phyloP scores from a whole-genome alignment of 2,329 filamentous ascomycete species.

The Paecilomyces sp. region DNA sequence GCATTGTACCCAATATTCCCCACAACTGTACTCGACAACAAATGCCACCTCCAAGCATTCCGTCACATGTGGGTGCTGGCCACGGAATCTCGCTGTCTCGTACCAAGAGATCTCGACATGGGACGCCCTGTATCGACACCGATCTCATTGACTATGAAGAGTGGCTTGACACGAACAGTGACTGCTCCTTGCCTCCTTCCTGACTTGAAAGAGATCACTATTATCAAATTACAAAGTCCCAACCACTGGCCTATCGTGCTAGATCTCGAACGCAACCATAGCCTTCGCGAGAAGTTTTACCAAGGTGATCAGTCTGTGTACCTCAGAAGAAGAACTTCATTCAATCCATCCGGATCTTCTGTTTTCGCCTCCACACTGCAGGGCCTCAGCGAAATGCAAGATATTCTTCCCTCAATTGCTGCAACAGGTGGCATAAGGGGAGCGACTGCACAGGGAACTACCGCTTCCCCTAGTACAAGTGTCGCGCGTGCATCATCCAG shows the following conservation, averaged over 20 bases:
- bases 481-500: conserved; percentile 23
- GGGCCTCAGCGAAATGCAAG: conserved; percentile 59
- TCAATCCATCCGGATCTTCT: conserved; percentile 52
- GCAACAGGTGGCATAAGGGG: conserved; percentile 16
- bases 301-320: conserved; percentile 63
- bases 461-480: conserved; percentile 13
- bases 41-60: conserved; percentile 90
- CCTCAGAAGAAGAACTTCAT: conserved; percentile 62
- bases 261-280: conserved; percentile 60
- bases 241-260: conserved; percentile 77
- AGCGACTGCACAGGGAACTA: conserved; percentile 16
- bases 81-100: conserved; percentile 78
- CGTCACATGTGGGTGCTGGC: conserved; percentile 96
- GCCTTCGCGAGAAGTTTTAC: conserved; percentile 57
- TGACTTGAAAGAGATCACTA: conserved; percentile 31
- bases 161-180: conserved; percentile 27
- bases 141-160: conserved; percentile 56
- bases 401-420: conserved; percentile 26
- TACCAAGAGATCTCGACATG: conserved; percentile 80
- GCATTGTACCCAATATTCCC: conserved; percentile 95
- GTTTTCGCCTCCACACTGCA: conserved; percentile 69
- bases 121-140: conserved; percentile 70
- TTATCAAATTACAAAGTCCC: conserved; percentile 36
- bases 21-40: conserved; percentile 82
- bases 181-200: conserved; percentile 53